Evolutionary conservation across 2,329 filamentous ascomycete species (phyloP).

Genomic region (Alternaria triticina): DNA sequence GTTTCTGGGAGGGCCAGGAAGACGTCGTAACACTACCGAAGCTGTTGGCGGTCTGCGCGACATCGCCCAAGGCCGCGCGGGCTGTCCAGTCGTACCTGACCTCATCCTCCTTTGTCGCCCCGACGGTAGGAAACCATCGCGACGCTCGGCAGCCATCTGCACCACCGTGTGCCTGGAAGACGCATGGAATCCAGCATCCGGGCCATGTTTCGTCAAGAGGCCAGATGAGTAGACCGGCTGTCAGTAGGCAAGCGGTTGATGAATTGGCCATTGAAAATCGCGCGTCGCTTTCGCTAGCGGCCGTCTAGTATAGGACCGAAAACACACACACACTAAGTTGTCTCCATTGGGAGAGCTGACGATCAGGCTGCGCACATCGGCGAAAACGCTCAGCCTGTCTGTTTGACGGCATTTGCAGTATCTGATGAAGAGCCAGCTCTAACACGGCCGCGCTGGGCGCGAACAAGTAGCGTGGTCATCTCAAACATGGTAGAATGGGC

Average conservation of each 20-base stretch:
- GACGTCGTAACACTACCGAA: not conserved
- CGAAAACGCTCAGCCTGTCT: not conserved
- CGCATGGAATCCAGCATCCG: not conserved
- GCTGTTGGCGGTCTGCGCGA: not conserved
- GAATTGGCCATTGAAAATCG: not conserved
- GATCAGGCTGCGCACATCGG: not conserved
- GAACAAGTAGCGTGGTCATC: not conserved
- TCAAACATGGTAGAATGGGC: conserved; percentile 22
- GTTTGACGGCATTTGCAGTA: not conserved
- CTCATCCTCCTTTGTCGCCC: not conserved
- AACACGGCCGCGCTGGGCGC: not conserved
- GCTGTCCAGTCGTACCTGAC: not conserved
- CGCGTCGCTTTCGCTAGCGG: not conserved
- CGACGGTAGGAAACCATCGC: not conserved
- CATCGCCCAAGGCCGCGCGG: not conserved
- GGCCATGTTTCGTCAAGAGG: not conserved
- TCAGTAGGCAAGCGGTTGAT: not conserved
- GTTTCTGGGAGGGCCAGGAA: not conserved
- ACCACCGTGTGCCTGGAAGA: not conserved
- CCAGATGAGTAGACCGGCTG: not conserved
- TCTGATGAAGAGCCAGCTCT: not conserved
- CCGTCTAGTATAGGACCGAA: not conserved
- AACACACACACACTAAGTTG: not conserved
- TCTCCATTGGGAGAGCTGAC: not conserved
- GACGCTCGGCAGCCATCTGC: not conserved